Evolutionary conservation across 2,329 filamentous ascomycete genomes (phyloP).

Genomic region (Arthrobotrys entomopaga): DNA sequence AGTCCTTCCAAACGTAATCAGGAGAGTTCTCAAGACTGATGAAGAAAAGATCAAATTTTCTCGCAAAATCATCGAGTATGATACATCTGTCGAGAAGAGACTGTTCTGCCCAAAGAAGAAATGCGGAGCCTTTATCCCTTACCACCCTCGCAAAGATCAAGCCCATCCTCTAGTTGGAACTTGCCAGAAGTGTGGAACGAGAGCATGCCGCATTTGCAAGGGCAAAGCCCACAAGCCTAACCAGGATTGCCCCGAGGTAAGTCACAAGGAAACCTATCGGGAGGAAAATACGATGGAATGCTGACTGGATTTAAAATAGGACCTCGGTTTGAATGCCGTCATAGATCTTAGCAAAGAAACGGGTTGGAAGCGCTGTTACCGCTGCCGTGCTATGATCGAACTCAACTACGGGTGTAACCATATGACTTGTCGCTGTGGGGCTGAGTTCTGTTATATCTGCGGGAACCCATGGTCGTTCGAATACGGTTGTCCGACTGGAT

Average conservation of each 20-base stretch:
- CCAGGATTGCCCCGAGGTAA: conserved; percentile 46
- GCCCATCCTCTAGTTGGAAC: conserved; percentile 32
- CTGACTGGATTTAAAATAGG: conserved; percentile 48
- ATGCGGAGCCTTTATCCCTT: conserved; percentile 51
- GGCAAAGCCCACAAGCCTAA: conserved; percentile 36
- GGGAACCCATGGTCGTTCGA: conserved; percentile 73
- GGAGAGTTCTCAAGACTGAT: conserved; percentile 34
- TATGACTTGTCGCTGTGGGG: conserved; percentile 84
- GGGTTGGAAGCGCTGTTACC: conserved; percentile 80
- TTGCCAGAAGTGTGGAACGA: conserved; percentile 49
- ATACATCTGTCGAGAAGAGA: conserved; percentile 48
- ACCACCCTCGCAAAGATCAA: conserved; percentile 49
- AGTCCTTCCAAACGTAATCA: conserved; percentile 38
- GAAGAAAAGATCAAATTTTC: conserved; percentile 50
- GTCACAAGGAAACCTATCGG: neutral
- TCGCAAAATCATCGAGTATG: conserved; percentile 49
- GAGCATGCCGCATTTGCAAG: conserved; percentile 52
- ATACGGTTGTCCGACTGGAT: conserved; percentile 47
- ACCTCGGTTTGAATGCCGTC: conserved; percentile 60
- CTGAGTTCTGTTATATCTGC: conserved; percentile 88
- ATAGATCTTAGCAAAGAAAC: conserved; percentile 73
- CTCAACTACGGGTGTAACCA: conserved; percentile 85
- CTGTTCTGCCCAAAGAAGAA: conserved; percentile 47
- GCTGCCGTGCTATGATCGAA: conserved; percentile 78
- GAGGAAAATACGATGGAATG: neutral